Evolutionary conservation across 2,329 filamentous ascomycete genomes (phyloP).

Genomic region (Pseudovirgaria hyperparasitica): DNA sequence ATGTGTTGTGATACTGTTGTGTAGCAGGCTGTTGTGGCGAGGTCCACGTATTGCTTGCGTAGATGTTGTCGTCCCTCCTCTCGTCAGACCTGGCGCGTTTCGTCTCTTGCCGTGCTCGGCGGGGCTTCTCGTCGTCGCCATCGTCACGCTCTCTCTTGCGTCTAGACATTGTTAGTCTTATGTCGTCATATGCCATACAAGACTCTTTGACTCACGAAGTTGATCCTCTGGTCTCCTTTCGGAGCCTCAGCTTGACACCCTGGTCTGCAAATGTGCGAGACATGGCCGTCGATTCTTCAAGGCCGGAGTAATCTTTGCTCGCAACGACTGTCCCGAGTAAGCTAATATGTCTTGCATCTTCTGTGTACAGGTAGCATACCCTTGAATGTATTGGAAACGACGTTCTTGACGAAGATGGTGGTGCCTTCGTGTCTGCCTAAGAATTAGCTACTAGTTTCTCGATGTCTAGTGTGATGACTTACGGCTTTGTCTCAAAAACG

Average conservation of each 20-base stretch:
- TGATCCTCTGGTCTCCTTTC: conserved; percentile 59
- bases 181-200: not conserved
- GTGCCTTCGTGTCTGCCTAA: conserved; percentile 16
- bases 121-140: too few relatives aligned
- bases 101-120: too few relatives aligned
- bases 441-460: not conserved
- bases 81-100: too few relatives aligned
- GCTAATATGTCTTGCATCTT: too few relatives aligned
- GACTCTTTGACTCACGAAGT: conserved; percentile 6
- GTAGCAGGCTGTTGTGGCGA: too few relatives aligned
- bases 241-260: conserved; percentile 67
- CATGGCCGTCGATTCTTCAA: conserved; percentile 69
- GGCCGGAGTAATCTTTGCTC: conserved; percentile 62
- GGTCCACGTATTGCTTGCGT: too few relatives aligned
- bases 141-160: too few relatives aligned
- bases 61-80: too few relatives aligned
- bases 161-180: too few relatives aligned
- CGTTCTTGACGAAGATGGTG: conserved; percentile 37
- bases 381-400: conserved; percentile 55
- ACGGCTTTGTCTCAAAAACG: conserved; percentile 60
- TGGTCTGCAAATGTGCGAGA: conserved; percentile 78
- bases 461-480: conserved; percentile 12
- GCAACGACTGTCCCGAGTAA: conserved; percentile 25
- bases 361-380: conserved; percentile 38
- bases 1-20: too few relatives aligned